Evolutionary conservation across 202 grass and related monocot species (phyloP).

Genomic region (Schoenoplectus triqueter): DNA sequence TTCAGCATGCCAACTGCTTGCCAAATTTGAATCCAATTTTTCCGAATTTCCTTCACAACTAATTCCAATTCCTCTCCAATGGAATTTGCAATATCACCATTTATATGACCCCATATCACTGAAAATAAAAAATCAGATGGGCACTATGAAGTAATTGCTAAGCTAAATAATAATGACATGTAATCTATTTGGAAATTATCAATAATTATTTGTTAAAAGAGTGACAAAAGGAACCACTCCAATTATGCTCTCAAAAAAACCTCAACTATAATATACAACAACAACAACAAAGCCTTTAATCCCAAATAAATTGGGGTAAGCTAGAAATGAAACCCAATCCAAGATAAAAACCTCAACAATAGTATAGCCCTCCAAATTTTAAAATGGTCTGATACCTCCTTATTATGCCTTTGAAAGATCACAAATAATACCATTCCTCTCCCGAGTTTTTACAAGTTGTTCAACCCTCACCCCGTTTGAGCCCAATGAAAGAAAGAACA

Average conservation of each 20-base stretch:
- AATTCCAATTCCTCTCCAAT: conserved; percentile 51
- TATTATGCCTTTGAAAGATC: neutral
- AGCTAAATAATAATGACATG: neutral
- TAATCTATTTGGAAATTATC: neutral
- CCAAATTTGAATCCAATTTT: conserved; percentile 56
- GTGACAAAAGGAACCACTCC: neutral
- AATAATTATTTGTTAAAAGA: neutral
- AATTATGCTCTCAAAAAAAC: neutral
- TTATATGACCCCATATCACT: conserved; percentile 67
- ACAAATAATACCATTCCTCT: neutral
- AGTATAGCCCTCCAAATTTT: neutral
- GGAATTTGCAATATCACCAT: conserved; percentile 61
- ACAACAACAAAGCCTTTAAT: neutral
- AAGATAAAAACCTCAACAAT: neutral
- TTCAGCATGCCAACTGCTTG: conserved; percentile 71
- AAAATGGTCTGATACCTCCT: neutral
- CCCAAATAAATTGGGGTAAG: no score
- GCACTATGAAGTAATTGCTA: neutral
- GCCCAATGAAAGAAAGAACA: neutral
- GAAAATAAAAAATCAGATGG: conserved; percentile 34
- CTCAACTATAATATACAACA: neutral
- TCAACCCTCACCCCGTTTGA: neutral
- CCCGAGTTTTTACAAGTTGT: neutral
- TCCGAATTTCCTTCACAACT: conserved; percentile 56
- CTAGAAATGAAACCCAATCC: no score